These are phyloP conservation scores for Microcyclospora tardicrescens DNA, from an alignment of 2,329 filamentous ascomycete species.

Conservation along the genomic window DNA sequence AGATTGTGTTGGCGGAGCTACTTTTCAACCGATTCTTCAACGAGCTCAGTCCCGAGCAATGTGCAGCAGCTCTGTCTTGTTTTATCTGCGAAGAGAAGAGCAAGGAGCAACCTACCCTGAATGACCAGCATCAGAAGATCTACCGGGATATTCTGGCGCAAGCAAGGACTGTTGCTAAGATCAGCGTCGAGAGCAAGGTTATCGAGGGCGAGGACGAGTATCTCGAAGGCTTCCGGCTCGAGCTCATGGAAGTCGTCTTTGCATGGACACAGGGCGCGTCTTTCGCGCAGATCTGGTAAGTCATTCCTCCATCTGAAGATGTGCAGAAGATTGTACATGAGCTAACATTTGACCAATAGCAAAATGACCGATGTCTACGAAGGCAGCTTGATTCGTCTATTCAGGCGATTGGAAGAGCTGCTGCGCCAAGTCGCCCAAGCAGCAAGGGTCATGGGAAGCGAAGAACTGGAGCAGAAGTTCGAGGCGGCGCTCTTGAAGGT, in stretches of 20 bases:
- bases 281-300: conserved; percentile 91
- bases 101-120: conserved; percentile 55
- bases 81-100: conserved; percentile 98
- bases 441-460: conserved; percentile 94
- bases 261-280: conserved; percentile 81
- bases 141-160: conserved; percentile 77
- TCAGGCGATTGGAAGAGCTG: conserved; percentile 87
- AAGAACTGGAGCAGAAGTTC: conserved; percentile 86
- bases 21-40: conserved; percentile 98
- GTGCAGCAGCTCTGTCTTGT: conserved; percentile 73
- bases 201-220: conserved; percentile 93
- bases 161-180: conserved; percentile 78
- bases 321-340: background rate
- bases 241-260: conserved; percentile 93
- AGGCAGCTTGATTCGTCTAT: conserved; percentile 87
- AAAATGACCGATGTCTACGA: conserved; percentile 99
- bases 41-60: conserved; percentile 75
- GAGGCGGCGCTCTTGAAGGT: conserved; percentile 76
- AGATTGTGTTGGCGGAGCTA: conserved; percentile 81
- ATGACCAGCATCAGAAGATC: conserved; percentile 75
- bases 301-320: conserved; percentile 13
- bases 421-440: conserved; percentile 92
- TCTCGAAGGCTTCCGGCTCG: conserved; percentile 74
- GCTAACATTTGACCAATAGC: conserved; percentile 33
- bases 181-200: conserved; percentile 88